A percentile compares a stretch with the other conserved stretches of the same genome.
Conservation (phyloP, 441 rosid genomes). For the Euphorbia corollata region DNA sequence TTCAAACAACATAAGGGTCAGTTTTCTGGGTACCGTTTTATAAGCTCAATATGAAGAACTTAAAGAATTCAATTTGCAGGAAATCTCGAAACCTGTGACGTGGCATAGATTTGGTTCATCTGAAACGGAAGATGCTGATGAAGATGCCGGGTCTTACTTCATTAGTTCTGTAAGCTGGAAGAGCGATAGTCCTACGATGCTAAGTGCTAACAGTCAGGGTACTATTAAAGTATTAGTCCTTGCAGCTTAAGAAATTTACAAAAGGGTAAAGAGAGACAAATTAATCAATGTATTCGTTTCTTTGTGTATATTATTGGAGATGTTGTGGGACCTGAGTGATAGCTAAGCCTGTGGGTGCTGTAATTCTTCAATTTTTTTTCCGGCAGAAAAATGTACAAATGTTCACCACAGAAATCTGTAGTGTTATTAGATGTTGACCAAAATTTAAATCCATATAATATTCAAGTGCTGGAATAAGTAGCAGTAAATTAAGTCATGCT, state of each 20-base stretch:
- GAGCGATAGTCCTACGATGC: constrained; percentile 89
- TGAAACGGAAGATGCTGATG: constrained; percentile 79
- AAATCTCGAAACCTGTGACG: constrained; percentile 76
- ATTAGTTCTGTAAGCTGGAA: constrained; percentile 99
- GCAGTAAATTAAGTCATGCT: not conserved
- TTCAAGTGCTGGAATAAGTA: too few species aligned
- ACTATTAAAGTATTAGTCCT: constrained; percentile 86
- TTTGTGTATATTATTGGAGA: constrained; percentile 7
- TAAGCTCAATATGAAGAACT: constrained; percentile 9
- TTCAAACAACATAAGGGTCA: not conserved
- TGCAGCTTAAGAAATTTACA: constrained; percentile 44
- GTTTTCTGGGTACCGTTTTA: not conserved
- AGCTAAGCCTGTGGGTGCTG: constrained; percentile 4
- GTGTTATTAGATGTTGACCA: not conserved
- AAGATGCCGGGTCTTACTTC: constrained; percentile 80
- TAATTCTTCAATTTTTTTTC: not conserved
- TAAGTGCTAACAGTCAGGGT: constrained; percentile 96
- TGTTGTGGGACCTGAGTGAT: constrained; percentile 1
- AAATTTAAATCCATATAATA: not conserved
- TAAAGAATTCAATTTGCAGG: constrained; percentile 38
- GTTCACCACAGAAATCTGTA: not conserved
- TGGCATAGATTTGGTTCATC: constrained; percentile 86
- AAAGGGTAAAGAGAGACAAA: not conserved
- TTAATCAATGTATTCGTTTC: not conserved
- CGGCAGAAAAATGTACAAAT: constrained; percentile 8